Conservation (phyloP, 192 early-diverging fungal genomes). For the Geranomyces michiganensis region DNA sequence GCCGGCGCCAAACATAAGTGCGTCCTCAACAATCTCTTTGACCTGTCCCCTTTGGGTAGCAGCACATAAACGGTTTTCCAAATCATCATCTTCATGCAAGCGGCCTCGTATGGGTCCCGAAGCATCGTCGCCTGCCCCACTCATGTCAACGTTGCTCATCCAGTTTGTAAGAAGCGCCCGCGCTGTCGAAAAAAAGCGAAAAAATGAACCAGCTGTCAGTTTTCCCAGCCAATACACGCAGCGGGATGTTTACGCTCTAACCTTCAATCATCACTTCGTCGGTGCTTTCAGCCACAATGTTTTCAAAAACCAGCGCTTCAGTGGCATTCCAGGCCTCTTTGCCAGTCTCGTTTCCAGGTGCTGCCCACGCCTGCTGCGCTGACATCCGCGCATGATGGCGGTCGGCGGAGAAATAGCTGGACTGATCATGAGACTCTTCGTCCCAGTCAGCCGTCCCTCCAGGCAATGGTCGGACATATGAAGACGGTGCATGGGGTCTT, state of each 20-base stretch:
- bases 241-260: neutral
- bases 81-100: neutral
- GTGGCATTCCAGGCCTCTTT: slow-evolving; percentile 20
- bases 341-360: neutral
- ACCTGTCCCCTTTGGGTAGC: slow-evolving; percentile 12
- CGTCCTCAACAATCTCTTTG: slow-evolving; percentile 13
- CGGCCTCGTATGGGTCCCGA: neutral
- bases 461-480: too few species aligned
- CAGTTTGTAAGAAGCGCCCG: slow-evolving; percentile 22
- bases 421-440: neutral
- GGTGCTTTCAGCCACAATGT: slow-evolving; percentile 23
- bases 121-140: slow-evolving; percentile 2
- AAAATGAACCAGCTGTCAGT: neutral
- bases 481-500: too few species aligned
- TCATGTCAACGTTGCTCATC: neutral
- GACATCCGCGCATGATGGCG: slow-evolving; percentile 9
- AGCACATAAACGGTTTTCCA: slow-evolving; percentile 18
- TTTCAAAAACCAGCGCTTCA: slow-evolving; percentile 22
- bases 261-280: slow-evolving; percentile 34
- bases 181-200: slow-evolving; percentile 4
- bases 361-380: neutral
- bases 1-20: neutral
- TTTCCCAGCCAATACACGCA: neutral
- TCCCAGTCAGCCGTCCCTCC: too few species aligned
- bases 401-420: slow-evolving; percentile 13